Conservation (phyloP, 1,284 basidiomycete species). For the Cerioporus squamosus region DNA sequence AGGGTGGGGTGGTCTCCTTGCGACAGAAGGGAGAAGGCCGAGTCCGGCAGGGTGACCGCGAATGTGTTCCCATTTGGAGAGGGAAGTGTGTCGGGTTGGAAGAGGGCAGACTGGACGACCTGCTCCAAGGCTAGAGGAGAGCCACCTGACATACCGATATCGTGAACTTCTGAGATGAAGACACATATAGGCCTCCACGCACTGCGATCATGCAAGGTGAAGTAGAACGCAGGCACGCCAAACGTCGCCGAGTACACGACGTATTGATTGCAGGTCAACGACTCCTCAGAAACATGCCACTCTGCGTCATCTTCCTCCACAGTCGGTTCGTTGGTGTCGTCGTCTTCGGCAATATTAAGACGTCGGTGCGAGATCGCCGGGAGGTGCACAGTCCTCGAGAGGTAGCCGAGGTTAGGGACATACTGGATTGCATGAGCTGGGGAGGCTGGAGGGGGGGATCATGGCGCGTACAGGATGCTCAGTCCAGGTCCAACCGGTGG, state of each 20-base stretch:
- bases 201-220: conserved; percentile 70
- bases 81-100: conserved; percentile 53
- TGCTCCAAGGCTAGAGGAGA: conserved; percentile 58
- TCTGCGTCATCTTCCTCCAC: conserved; percentile 14
- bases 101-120: conserved; percentile 60
- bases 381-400: conserved; percentile 43
- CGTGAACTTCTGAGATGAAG: background rate
- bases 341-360: background rate
- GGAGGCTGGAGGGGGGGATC: background rate
- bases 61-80: conserved; percentile 48
- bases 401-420: conserved; percentile 49
- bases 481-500: conserved; percentile 55
- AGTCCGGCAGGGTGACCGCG: conserved; percentile 51
- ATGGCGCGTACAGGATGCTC: conserved; percentile 52
- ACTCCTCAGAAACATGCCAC: conserved; percentile 14
- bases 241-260: conserved; percentile 77
- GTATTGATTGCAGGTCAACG: conserved; percentile 57
- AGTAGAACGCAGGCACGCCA: conserved; percentile 81
- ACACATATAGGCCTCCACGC: background rate
- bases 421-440: conserved; percentile 32
- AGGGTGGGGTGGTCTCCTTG: conserved; percentile 83
- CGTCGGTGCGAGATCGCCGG: background rate
- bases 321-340: too few relatives aligned
- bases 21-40: conserved; percentile 74
- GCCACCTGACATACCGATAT: conserved; percentile 54